Conservation (phyloP, 2,329 filamentous ascomycete genomes). For the Calonectria naviculata region DNA sequence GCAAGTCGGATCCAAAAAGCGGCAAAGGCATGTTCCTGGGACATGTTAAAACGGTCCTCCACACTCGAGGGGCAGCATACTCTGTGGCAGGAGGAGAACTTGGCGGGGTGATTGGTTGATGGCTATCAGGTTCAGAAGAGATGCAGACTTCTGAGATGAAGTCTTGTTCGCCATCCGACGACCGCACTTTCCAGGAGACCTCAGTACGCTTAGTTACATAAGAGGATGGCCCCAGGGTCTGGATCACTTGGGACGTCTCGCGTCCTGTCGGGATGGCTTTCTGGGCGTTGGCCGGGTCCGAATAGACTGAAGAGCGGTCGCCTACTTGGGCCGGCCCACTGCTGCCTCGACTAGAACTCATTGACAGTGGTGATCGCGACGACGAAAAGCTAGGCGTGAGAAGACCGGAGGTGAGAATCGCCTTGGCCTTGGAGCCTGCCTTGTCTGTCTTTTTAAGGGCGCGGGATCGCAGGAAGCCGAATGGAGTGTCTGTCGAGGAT, state of each 20-base stretch:
- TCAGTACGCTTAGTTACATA: conserved; percentile 26
- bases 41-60: neutral
- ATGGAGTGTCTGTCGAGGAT: conserved; percentile 52
- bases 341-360: conserved; percentile 38
- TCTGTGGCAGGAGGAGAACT: neutral
- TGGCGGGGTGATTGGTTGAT: conserved; percentile 28
- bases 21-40: conserved; percentile 26
- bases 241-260: conserved; percentile 16
- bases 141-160: conserved; percentile 28
- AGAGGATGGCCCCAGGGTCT: conserved; percentile 26
- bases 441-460: conserved; percentile 37
- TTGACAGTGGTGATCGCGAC: conserved; percentile 39
- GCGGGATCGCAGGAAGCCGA: conserved; percentile 57
- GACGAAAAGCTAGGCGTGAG: conserved; percentile 40
- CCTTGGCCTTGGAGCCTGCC: conserved; percentile 26
- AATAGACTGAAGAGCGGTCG: conserved; percentile 29
- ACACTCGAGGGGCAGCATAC: neutral
- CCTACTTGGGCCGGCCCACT: conserved; percentile 31
- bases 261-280: neutral
- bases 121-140: conserved; percentile 29
- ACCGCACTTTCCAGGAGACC: conserved; percentile 15
- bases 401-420: conserved; percentile 36
- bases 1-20: conserved; percentile 28
- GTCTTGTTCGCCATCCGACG: conserved; percentile 19
- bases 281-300: conserved; percentile 6